Evolutionary conservation across 805 yeast genomes (phyloP).

Genomic region (Ogataea pignaliae): DNA sequence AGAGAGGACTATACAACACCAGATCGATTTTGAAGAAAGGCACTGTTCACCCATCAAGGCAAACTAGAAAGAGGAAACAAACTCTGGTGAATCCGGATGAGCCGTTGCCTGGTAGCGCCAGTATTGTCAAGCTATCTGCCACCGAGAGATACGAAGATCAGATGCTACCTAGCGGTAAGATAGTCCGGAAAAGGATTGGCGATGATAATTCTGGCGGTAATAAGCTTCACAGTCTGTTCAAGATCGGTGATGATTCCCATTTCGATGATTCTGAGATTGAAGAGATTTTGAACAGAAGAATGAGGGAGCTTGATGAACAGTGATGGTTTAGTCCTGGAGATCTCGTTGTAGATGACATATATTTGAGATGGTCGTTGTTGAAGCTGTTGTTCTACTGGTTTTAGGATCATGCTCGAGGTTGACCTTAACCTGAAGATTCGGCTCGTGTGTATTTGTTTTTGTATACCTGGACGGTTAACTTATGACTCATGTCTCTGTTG

Average conservation of each 20-base stretch:
- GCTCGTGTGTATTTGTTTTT: no score
- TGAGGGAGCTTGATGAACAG: constrained; percentile 26
- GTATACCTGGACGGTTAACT: no score
- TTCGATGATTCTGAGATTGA: constrained; percentile 53
- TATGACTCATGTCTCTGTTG: no score
- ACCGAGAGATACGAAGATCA: constrained; percentile 45
- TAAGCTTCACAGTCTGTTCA: constrained; percentile 35
- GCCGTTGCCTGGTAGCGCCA: constrained; percentile 44
- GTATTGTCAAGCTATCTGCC: constrained; percentile 29
- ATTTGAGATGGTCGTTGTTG: no score
- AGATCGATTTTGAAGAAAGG: constrained; percentile 32
- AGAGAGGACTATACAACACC: constrained; percentile 19
- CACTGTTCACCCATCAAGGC: constrained; percentile 27
- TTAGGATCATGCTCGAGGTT: no score
- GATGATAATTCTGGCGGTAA: constrained; percentile 19
- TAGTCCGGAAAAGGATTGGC: constrained; percentile 38
- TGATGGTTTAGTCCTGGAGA: background rate
- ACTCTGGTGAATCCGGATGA: constrained; percentile 45
- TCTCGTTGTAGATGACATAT: no score
- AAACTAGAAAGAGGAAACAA: constrained; percentile 45
- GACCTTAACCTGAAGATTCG: no score
- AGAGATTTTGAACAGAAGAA: constrained; percentile 34
- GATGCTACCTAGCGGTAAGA: constrained; percentile 70
- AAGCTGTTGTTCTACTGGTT: no score
- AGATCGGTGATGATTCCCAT: constrained; percentile 15